A percentile compares a stretch with the other conserved stretches of the same genome.
Conservation (phyloP, 176 grass and related monocot genomes). For the Zea luxurians region DNA sequence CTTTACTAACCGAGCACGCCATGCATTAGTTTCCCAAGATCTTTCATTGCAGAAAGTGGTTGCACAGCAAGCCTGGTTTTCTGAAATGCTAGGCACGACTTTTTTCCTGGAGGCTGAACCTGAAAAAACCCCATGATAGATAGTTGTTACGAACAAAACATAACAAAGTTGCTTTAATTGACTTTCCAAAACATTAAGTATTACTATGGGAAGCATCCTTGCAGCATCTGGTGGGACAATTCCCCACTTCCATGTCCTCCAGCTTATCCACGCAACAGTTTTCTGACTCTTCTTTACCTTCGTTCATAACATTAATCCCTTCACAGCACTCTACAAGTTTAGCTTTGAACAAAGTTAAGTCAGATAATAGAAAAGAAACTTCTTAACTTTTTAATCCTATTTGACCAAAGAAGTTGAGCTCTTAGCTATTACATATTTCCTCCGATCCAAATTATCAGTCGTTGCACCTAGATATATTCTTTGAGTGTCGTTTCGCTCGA, state of each 20-base stretch:
- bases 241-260: slow-evolving; percentile 38
- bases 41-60: slow-evolving; percentile 36
- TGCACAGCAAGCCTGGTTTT: slow-evolving; percentile 38
- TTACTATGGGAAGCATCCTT: slow-evolving; percentile 40
- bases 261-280: slow-evolving; percentile 39
- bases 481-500: no score
- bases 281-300: slow-evolving; percentile 36
- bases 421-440: background rate
- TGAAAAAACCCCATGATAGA: slow-evolving; percentile 29
- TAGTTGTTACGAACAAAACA: slow-evolving; percentile 16
- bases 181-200: slow-evolving; percentile 30
- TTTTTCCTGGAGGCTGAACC: slow-evolving; percentile 39
- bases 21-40: slow-evolving; percentile 44
- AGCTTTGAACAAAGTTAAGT: slow-evolving; percentile 36
- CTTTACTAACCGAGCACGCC: slow-evolving; percentile 50
- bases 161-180: background rate
- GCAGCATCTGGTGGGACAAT: slow-evolving; percentile 32
- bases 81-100: slow-evolving; percentile 35
- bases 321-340: slow-evolving; percentile 48
- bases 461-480: no score
- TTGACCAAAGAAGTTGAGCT: background rate
- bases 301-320: slow-evolving; percentile 54
- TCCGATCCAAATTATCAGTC: background rate
- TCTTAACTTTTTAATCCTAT: background rate
- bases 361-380: slow-evolving; percentile 12